These are phyloP conservation scores for Aspergillus indologenus DNA, from an alignment of 495 filamentous ascomycete species.

Conservation along the genomic window DNA sequence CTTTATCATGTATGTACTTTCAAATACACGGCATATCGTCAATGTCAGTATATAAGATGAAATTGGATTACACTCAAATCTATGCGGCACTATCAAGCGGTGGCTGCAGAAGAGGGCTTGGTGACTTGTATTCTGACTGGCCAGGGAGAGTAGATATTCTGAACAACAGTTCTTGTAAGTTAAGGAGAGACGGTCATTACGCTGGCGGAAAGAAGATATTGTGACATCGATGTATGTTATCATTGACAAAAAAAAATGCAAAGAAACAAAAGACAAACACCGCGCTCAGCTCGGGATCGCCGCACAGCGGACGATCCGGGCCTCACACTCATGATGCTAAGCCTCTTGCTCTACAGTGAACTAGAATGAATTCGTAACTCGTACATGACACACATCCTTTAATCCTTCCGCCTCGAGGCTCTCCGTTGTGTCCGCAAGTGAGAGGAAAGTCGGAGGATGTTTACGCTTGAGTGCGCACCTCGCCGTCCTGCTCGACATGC, in stretches of 20 bases:
- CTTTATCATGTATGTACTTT: no score
- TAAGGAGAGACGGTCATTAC: no score
- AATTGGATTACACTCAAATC: no score
- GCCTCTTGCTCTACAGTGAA: not conserved
- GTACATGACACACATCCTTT: constrained; percentile 9
- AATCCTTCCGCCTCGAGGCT: not conserved
- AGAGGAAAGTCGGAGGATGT: not conserved
- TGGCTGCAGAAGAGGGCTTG: no score
- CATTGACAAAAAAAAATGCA: not conserved
- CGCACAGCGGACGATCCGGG: not conserved
- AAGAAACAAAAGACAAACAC: not conserved
- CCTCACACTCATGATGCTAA: not conserved
- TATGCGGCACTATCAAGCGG: no score
- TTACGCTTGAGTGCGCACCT: constrained; percentile 65
- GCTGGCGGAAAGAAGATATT: not conserved
- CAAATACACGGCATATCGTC: no score
- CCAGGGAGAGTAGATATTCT: no score
- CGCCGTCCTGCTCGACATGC: constrained; percentile 70
- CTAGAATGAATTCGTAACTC: constrained; percentile 17
- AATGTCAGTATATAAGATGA: no score
- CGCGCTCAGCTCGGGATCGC: not conserved
- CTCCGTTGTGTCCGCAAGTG: not conserved
- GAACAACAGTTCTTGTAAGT: no score
- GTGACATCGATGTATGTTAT: not conserved
- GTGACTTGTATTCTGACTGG: no score